Conservation (phyloP, 805 yeast genomes). For the Starmerella scarabaei region DNA sequence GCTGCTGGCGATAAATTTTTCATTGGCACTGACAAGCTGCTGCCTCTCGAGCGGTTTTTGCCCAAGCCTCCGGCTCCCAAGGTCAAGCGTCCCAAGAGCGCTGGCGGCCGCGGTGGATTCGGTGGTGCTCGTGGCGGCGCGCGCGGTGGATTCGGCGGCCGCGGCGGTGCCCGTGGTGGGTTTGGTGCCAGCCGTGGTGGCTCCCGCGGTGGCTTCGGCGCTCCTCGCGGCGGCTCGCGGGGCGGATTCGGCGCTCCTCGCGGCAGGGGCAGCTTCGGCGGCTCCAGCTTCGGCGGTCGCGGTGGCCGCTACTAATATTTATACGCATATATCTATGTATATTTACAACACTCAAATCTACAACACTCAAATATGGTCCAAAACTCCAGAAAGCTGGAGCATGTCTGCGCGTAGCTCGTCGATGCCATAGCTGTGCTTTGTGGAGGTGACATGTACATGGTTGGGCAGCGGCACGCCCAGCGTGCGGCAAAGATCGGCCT, state of each 20-base stretch:
- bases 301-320: conserved; percentile 11
- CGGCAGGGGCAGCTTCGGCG: conserved; percentile 23
- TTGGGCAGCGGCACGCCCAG: conserved; percentile 19
- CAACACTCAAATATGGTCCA: conserved; percentile 12
- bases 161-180: conserved; percentile 27
- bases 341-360: neutral
- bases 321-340: neutral
- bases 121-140: conserved; percentile 28
- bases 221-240: conserved; percentile 31
- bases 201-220: conserved; percentile 34
- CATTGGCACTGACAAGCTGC: conserved; percentile 87
- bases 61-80: conserved; percentile 59
- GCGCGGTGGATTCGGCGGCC: conserved; percentile 30
- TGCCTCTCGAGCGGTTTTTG: conserved; percentile 91
- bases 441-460: conserved; percentile 26
- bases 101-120: conserved; percentile 40
- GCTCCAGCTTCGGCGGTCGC: conserved; percentile 24
- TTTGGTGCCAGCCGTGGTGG: conserved; percentile 30
- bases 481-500: conserved; percentile 1
- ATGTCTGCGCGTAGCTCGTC: conserved; percentile 24
- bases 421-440: conserved; percentile 18
- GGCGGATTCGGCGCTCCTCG: conserved; percentile 31
- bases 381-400: conserved; percentile 18
- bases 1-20: conserved; percentile 91
- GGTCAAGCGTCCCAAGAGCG: conserved; percentile 43